Conservation (phyloP, 768 basidiomycete genomes). For the Mycena chlorophos region DNA sequence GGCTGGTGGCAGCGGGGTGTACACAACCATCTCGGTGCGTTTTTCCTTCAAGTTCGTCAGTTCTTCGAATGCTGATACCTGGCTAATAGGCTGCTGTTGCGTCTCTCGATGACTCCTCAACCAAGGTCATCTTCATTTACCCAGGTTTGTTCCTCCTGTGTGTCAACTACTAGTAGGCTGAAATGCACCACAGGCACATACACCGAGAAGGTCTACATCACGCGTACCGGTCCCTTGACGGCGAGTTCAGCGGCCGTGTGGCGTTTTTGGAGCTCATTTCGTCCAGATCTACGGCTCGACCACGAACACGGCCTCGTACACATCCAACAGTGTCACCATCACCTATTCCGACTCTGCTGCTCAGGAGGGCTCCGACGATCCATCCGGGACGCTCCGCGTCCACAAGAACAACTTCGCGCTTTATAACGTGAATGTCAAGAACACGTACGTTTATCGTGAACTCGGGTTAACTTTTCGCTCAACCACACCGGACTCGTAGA, state of each 20-base stretch:
- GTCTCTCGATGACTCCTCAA: background rate
- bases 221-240: slow-evolving; percentile 10
- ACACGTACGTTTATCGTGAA: slow-evolving; percentile 20
- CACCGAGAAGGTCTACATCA: slow-evolving; percentile 8
- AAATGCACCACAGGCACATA: slow-evolving; percentile 6
- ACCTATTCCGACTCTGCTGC: slow-evolving; percentile 1
- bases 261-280: background rate
- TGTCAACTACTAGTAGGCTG: background rate
- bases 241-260: background rate
- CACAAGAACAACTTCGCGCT: slow-evolving; percentile 28
- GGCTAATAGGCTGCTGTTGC: too few species aligned
- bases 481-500: too few species aligned
- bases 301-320: background rate
- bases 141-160: background rate
- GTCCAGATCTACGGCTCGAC: slow-evolving; percentile 13
- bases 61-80: too few species aligned
- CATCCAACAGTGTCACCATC: slow-evolving; percentile 1
- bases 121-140: background rate
- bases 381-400: slow-evolving; percentile 30
- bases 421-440: slow-evolving; percentile 34
- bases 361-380: slow-evolving; percentile 5
- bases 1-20: background rate
- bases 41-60: too few species aligned
- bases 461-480: too few species aligned
- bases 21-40: background rate